Conservation (phyloP, 2,329 filamentous ascomycete species). For the Tolypocladium ophioglossoides region DNA sequence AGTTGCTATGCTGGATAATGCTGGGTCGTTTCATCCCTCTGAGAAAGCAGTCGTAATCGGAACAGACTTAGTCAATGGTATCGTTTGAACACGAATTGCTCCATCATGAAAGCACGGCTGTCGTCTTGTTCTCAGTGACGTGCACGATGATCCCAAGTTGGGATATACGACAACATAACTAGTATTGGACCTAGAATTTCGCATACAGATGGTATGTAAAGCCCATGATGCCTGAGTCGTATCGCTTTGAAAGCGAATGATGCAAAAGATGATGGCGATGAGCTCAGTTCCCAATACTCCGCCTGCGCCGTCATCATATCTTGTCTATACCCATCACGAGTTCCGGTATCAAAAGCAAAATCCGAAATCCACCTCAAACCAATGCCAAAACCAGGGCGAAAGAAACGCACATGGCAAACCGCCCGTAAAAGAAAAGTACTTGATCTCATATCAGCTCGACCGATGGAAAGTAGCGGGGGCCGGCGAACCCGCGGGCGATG, state of each 20-base stretch:
- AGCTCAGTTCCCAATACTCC: background rate
- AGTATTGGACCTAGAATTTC: background rate
- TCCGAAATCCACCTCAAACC: background rate
- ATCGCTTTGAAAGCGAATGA: background rate
- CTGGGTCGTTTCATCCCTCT: background rate
- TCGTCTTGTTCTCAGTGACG: background rate
- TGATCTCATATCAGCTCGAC: conserved; percentile 43
- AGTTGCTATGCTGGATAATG: background rate
- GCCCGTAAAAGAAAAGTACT: background rate
- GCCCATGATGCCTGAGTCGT: background rate
- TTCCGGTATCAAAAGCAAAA: background rate
- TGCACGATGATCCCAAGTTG: too few species aligned
- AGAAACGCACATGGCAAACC: background rate
- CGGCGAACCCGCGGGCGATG: conserved; percentile 72
- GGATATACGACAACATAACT: background rate
- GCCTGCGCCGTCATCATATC: background rate
- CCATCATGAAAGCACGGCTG: background rate
- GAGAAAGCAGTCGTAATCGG: background rate
- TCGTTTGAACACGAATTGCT: background rate
- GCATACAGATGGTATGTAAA: background rate
- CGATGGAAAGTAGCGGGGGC: conserved; percentile 73
- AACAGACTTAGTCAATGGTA: background rate
- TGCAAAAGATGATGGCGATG: background rate
- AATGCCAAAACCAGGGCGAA: background rate
- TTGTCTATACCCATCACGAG: background rate